Conservation (phyloP, 208 protist species). For the Leishmania amazonensis region DNA sequence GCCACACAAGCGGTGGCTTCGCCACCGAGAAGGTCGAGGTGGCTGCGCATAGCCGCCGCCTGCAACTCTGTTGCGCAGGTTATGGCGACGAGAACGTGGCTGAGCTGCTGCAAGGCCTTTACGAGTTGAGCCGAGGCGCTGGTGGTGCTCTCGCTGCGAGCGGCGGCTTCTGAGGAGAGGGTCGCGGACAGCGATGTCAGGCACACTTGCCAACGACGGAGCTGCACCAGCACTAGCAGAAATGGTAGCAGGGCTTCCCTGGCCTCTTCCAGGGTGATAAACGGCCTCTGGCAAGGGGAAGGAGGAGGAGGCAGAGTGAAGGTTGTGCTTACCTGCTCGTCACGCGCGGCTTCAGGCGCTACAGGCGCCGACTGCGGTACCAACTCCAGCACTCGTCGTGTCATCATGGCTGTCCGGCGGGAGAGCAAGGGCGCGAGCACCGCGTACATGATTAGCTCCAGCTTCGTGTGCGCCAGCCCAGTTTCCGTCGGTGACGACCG, state of each 20-base stretch:
- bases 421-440: conserved; percentile 14
- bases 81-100: conserved; percentile 15
- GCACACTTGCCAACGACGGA: conserved; percentile 26
- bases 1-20: conserved; percentile 9
- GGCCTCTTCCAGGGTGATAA: conserved; percentile 3
- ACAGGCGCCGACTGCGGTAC: not conserved
- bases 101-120: conserved; percentile 16
- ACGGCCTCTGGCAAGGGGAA: not conserved
- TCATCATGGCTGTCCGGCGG: conserved; percentile 11
- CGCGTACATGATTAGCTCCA: conserved; percentile 15
- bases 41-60: conserved; percentile 17
- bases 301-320: not conserved
- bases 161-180: not conserved
- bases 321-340: not conserved
- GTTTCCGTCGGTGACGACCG: not conserved
- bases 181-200: not conserved
- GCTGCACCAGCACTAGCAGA: conserved; percentile 21
- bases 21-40: conserved; percentile 15
- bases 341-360: not conserved
- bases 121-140: not conserved
- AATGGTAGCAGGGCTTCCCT: conserved; percentile 13
- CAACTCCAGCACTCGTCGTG: conserved; percentile 17
- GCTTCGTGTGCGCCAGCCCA: not conserved
- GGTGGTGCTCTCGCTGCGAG: not conserved
- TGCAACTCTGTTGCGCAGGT: conserved; percentile 20